Evolutionary conservation across 2,329 filamentous ascomycete species (phyloP).

Genomic region (Ilyonectria destructans): DNA sequence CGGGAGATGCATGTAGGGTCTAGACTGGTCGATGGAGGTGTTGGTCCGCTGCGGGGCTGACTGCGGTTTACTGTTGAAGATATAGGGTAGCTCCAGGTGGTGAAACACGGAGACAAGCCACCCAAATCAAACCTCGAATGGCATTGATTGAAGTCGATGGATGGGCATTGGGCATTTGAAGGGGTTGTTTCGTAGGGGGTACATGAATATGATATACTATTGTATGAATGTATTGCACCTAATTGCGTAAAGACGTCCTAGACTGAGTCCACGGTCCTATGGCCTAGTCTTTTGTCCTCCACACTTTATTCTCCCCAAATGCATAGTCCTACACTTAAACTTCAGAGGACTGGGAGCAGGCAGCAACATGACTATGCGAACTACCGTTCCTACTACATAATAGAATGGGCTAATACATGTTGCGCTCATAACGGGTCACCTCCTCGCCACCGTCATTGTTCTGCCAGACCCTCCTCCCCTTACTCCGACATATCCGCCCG

Average conservation of each 20-base stretch:
- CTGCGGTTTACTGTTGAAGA: neutral
- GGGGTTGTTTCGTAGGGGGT: no score
- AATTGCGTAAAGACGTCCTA: no score
- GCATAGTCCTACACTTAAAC: no score
- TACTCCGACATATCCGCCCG: constrained; percentile 49
- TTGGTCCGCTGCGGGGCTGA: neutral
- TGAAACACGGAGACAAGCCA: neutral
- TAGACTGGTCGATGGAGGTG: constrained; percentile 9
- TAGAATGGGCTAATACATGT: neutral
- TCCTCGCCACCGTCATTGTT: constrained; percentile 37
- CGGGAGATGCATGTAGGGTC: constrained; percentile 13
- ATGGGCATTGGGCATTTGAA: neutral
- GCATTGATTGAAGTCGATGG: neutral
- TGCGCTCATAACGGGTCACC: constrained; percentile 22
- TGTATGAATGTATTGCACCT: no score
- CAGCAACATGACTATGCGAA: no score
- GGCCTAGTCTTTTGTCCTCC: no score
- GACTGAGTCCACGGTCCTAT: no score
- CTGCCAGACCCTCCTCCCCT: constrained; percentile 33
- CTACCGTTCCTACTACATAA: neutral
- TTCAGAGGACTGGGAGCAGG: no score
- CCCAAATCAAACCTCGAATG: neutral
- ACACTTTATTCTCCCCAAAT: no score
- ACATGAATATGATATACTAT: no score
- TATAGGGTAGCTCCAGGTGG: constrained; percentile 1